Evolutionary conservation across 768 basidiomycete genomes (phyloP).

Genomic region (Panus rudis): DNA sequence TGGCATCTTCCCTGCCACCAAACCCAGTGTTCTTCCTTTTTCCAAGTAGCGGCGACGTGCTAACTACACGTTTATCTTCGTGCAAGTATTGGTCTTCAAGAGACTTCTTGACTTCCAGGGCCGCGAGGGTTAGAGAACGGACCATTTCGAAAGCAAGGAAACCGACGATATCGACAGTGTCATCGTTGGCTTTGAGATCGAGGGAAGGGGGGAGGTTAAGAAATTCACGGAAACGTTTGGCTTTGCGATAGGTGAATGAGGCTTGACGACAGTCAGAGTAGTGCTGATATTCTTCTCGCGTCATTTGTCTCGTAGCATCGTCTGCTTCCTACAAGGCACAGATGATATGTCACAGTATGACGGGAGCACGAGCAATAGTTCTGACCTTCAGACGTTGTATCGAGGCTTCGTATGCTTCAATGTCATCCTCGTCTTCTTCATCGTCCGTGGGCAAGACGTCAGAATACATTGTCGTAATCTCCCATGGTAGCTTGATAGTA

Average conservation of each 20-base stretch:
- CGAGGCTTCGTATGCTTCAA: conserved; percentile 94
- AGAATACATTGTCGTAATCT: conserved; percentile 85
- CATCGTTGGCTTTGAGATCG: conserved; percentile 86
- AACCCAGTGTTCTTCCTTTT: conserved; percentile 61
- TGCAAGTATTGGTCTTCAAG: conserved; percentile 65
- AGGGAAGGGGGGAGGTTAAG: conserved; percentile 82
- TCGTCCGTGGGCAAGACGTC: conserved; percentile 90
- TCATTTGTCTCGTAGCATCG: conserved; percentile 92
- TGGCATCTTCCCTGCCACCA: conserved; percentile 29
- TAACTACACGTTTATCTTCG: conserved; percentile 43
- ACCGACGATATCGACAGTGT: conserved; percentile 93
- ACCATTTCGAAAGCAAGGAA: conserved; percentile 98
- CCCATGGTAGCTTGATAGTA: conserved; percentile 95
- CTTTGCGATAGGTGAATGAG: conserved; percentile 95
- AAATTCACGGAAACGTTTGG: conserved; percentile 92
- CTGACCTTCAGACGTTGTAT: conserved; percentile 72
- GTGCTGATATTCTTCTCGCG: conserved; percentile 92
- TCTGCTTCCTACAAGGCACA: conserved; percentile 70
- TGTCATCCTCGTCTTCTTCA: conserved; percentile 93
- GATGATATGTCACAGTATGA: neutral
- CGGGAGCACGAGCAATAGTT: neutral
- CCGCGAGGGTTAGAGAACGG: conserved; percentile 83
- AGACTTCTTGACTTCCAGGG: conserved; percentile 74
- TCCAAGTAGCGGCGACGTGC: conserved; percentile 53
- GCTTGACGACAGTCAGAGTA: conserved; percentile 97